Percentiles rank a stretch among this genome's conserved stretches.
These are phyloP conservation scores for Sporothrix phasma DNA, from an alignment of 2,329 filamentous ascomycete genomes.

Conservation along the genomic window DNA sequence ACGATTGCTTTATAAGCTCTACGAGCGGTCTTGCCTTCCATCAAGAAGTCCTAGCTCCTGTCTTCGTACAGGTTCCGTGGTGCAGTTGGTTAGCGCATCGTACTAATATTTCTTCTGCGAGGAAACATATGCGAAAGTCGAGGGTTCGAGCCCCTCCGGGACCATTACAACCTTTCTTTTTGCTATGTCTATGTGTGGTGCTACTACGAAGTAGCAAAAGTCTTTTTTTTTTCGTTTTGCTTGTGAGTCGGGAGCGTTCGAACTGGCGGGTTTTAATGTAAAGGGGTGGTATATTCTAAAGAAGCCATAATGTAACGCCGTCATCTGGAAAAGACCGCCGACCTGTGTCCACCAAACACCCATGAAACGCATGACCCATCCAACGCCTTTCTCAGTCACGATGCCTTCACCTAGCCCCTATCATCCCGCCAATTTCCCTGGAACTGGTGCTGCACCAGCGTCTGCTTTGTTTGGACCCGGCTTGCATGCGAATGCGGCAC, in stretches of 20 bases:
- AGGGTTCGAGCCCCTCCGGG: conserved; percentile 21
- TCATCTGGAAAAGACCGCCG: too few species aligned
- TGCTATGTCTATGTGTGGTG: background rate
- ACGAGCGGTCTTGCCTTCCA: background rate
- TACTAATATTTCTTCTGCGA: conserved; percentile 18
- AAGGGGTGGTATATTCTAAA: too few species aligned
- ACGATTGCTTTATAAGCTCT: background rate
- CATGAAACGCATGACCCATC: background rate
- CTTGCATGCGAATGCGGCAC: conserved; percentile 19
- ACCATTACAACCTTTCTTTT: conserved; percentile 12
- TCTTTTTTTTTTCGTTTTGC: background rate
- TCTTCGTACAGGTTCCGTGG: conserved; percentile 19
- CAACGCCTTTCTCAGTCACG: background rate
- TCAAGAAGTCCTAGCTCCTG: conserved; percentile 15
- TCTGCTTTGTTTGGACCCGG: background rate
- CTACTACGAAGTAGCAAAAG: too few species aligned
- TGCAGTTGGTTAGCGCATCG: conserved; percentile 21
- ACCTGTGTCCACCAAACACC: background rate
- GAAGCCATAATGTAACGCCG: too few species aligned
- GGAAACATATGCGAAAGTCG: conserved; percentile 20
- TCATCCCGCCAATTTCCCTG: conserved; percentile 15
- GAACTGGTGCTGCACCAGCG: conserved; percentile 17
- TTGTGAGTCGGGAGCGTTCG: too few species aligned
- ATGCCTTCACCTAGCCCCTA: background rate
- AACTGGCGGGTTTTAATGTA: too few species aligned